These are phyloP conservation scores for Eremochloa ophiuroides DNA, from an alignment of 176 grass and related monocot species.

Conservation along the genomic window DNA sequence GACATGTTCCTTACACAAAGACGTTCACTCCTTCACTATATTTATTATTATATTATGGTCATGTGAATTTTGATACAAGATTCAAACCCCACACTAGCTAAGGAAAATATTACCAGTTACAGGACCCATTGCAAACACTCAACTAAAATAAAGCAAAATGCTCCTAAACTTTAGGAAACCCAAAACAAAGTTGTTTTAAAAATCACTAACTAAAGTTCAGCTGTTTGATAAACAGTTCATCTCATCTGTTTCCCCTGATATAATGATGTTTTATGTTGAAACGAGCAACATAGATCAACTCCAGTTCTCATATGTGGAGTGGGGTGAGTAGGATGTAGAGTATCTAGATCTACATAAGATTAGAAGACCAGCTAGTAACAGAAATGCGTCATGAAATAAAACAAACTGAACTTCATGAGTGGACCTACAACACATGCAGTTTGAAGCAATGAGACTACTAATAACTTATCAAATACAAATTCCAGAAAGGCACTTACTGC, in stretches of 20 bases:
- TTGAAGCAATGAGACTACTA: constrained; percentile 10
- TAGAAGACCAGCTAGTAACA: not conserved
- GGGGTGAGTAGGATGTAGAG: not conserved
- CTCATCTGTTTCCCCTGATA: not conserved
- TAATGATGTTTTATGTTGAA: constrained; percentile 10
- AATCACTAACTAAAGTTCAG: not conserved
- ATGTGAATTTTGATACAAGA: not conserved
- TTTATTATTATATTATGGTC: not conserved
- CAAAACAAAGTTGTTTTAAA: not conserved
- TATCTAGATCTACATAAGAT: not conserved
- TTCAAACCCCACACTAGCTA: not conserved
- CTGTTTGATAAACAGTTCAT: not conserved
- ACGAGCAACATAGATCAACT: constrained; percentile 1
- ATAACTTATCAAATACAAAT: not conserved
- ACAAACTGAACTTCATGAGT: not conserved
- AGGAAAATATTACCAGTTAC: not conserved
- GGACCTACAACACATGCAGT: not conserved
- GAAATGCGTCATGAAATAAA: not conserved
- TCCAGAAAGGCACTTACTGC: constrained; percentile 56
- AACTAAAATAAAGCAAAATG: not conserved
- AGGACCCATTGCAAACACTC: not conserved
- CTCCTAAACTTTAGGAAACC: not conserved
- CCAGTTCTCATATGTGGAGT: not conserved
- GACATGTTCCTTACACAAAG: not conserved
- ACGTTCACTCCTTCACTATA: not conserved